Evolutionary conservation across 495 filamentous ascomycete species (phyloP), one percentile per base, ranked within the genome.

Genomic region (Cenococcum geophilum): DNA sequence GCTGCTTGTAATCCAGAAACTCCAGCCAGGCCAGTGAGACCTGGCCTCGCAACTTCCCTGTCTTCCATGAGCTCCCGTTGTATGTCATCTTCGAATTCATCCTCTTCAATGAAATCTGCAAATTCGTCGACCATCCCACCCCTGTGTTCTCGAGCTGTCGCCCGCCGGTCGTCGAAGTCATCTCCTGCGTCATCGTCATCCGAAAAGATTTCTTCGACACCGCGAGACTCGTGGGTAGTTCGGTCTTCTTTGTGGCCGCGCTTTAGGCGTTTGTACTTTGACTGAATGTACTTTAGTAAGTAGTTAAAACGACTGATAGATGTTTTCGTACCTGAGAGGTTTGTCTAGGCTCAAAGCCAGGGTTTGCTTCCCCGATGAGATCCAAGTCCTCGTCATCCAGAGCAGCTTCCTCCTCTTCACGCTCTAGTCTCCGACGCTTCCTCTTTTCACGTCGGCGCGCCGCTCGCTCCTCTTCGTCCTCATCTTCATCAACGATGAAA

Each of bases 301-400:
- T 8, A 20, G 18, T 8, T 21, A 47, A 49, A 21, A 18, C 40
- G 22, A 22, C 3, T 14, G 45, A n/a, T 14, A 11, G 22, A 37
- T 9, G 12, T 54, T 23, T 20, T 54, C 79, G 53, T 80, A 89
- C 88, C 77, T 90, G 82, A 48, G 82, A 71, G 32, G 84, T 72
- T 27, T 80, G 74, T 57, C 82, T 80, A 20, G 83, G 82, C 66
- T 88, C 83, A 69, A 83, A 83, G 37, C 85, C 83, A 1, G 87
- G 87, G 65, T 82, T 81, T 55, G 82, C 81, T 68, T 91, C 88
- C 5, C 88, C 91, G 64, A 98, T 95, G 36, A 98, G 79, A 73
- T 97, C 95, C 54, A 98, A 75, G 80, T 98, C 93, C 75, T 98
- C 93, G 58, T 96, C 92, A 66, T 97, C 95, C 16, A 98, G 80